Evolutionary conservation across 768 basidiomycete species (phyloP), one percentile per base, ranked within the genome.

Genomic region (Roridomyces roridus): DNA sequence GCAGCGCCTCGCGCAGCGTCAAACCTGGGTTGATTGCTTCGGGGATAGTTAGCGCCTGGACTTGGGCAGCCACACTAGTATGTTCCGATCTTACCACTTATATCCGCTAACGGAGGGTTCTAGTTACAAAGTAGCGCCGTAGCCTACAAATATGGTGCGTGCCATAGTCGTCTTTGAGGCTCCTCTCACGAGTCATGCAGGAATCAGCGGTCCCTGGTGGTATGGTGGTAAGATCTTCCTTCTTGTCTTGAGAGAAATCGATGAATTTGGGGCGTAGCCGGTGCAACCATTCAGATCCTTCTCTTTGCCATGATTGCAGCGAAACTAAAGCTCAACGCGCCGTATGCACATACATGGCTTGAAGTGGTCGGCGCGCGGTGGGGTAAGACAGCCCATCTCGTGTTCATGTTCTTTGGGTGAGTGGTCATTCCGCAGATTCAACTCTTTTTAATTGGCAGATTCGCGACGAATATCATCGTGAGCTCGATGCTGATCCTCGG

Each of bases 41-140:
- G 25, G 95, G 95, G 2, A 96, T 97, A 56, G 94, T 96, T 20
- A 89, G 87, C 18, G 93, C 94, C 0, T 96, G 94, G 93, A 94
- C 92, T n/a, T 91, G 88, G 79, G 89, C 89, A 3, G 91, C 89
- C 18, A 92, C 89, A 0, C 71, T 91, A 55, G 88, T 87, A 53
- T 56, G 76, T 53, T 15, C 31, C 20, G 35, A 14, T 12, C 18
- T 15, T 44, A 40, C 9, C 2, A 21, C 1, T 24, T n/a, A 25
- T n/a, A n/a, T 4, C 23, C 6, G 20, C 43, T 3, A 9, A 46
- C 34, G n/a, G n/a, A 21, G 14, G 37, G 4, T 12, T 55, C 46
- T 45, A 85, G 84, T 76, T 93, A 2, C 91, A 93, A 82, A 88
- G 86, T 26, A 91, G 88, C 51, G 90, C 91, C 0, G 86, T 92